Evolutionary conservation across 2,329 filamentous ascomycete species (phyloP), one percentile per base, ranked within the genome.

Genomic region (Pseudopithomyces maydicus): DNA sequence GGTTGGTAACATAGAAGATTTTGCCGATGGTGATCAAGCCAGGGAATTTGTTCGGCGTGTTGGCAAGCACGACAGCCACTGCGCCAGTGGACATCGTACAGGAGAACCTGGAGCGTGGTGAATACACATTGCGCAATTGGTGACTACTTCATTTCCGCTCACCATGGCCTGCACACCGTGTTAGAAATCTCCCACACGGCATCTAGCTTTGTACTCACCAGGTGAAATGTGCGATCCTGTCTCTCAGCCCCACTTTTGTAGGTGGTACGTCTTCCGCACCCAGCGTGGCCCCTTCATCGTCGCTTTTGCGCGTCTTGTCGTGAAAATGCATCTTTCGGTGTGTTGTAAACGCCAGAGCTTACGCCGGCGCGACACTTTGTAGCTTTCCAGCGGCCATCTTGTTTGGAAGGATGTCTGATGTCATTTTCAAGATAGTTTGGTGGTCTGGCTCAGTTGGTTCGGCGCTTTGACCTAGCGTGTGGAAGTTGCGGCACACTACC

Each of bases 11-110:
- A 75, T 89, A 92, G 36, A 92, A 80, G 17, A 85, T 82, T 32
- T 85, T 79, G 1, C 89, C 90, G 50, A 92, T 88, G 4, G 84
- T 82, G 4, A 76, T 71, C 1, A 91, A 77, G 0, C 89, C 89
- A 0, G 77, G 69, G 71, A 93, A 93, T 65, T 86, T 84, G 8
- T 72, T 71, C 6, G 90, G 89, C 17, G 80, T 80, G 49, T 86
- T 85, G 2, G 82, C 81, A 43, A 92, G 80, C 15, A 92, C 80
- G 2, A 88, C 74, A 0, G 89, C 84, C 1, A 92, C 74, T 0
- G 88, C 88, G 33, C 90, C 90, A 0, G 88, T 90, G 46, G 87
- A 89, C 89, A 92, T 92, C 1, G 88, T 88, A 32, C 86, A 79
- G 1, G 88, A 89, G 74, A 88, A 93, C 88, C 89, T 45, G 91